These are phyloP conservation scores for Pythium aristosporum DNA, from an alignment of 352 stramenopile genomes.

Conservation along the genomic window DNA sequence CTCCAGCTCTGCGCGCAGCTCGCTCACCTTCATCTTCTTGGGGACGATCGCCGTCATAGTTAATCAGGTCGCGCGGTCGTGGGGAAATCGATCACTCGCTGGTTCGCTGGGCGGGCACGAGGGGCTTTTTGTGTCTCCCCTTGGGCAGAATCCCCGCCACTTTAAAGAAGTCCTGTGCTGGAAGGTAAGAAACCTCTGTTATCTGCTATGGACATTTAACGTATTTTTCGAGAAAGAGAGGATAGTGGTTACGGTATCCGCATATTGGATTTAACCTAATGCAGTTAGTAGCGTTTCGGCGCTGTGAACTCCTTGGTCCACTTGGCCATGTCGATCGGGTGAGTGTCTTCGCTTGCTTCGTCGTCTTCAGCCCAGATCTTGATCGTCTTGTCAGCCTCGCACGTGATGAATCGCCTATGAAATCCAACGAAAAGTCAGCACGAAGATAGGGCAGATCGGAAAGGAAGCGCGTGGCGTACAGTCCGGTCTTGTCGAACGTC, in stretches of 20 bases:
- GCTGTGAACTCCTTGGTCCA: constrained; percentile 96
- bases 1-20: constrained; percentile 83
- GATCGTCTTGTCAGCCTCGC: constrained; percentile 99
- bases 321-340: constrained; percentile 97
- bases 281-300: constrained; percentile 69
- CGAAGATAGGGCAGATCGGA: not conserved
- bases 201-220: constrained; percentile 4
- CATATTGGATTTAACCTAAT: constrained; percentile 10
- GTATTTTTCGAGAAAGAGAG: not conserved
- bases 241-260: constrained; percentile 6
- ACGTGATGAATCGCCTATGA: constrained; percentile 95
- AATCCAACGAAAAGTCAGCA: constrained; percentile 8
- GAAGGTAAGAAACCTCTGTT: constrained; percentile 14
- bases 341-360: constrained; percentile 92
- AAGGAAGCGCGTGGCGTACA: constrained; percentile 42
- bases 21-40: constrained; percentile 92
- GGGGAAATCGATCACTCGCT: not conserved
- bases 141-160: constrained; percentile 23
- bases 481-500: constrained; percentile 97
- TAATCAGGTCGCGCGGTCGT: not conserved
- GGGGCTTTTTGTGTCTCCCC: constrained; percentile 5
- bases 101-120: no score
- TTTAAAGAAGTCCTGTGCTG: constrained; percentile 28
- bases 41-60: constrained; percentile 70
- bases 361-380: constrained; percentile 99